These are phyloP conservation scores for Iris macrosiphon DNA, from an alignment of 106 monocot genomes.

Conservation along the genomic window DNA sequence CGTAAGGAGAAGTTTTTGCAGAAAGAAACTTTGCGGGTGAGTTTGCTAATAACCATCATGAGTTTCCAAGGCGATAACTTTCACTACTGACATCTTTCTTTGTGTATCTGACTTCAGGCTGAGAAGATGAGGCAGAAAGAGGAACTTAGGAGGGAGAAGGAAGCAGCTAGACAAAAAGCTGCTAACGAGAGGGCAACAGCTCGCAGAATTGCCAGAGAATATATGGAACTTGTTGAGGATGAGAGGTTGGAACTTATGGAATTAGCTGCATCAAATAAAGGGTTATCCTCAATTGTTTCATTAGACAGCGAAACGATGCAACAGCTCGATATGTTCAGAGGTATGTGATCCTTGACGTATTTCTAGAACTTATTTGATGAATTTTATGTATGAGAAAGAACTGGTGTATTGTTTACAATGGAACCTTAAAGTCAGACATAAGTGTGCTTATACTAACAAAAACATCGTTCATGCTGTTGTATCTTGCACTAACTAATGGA, in stretches of 20 bases:
- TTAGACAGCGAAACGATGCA: constrained; percentile 80
- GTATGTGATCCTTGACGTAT: no score
- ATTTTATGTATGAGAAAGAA: no score
- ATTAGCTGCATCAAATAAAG: constrained; percentile 75
- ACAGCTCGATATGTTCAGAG: constrained; percentile 64
- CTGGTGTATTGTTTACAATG: no score
- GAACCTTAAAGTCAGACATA: no score
- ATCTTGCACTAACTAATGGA: no score
- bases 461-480: no score
- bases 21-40: constrained; percentile 71
- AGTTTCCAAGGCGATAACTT: not conserved
- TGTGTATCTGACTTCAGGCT: constrained; percentile 40
- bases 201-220: constrained; percentile 85
- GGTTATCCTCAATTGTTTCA: constrained; percentile 61
- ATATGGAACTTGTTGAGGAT: constrained; percentile 94
- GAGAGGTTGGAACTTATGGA: constrained; percentile 98
- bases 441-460: no score
- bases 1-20: constrained; percentile 82
- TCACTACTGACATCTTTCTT: not conserved
- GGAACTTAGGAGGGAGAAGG: constrained; percentile 78
- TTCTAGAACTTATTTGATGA: not conserved
- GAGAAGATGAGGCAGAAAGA: constrained; percentile 90
- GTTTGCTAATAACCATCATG: constrained; percentile 6
- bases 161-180: constrained; percentile 87
- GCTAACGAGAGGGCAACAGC: constrained; percentile 89